Conservation (phyloP, 306 rosid genomes). For the Pueraria montana region DNA sequence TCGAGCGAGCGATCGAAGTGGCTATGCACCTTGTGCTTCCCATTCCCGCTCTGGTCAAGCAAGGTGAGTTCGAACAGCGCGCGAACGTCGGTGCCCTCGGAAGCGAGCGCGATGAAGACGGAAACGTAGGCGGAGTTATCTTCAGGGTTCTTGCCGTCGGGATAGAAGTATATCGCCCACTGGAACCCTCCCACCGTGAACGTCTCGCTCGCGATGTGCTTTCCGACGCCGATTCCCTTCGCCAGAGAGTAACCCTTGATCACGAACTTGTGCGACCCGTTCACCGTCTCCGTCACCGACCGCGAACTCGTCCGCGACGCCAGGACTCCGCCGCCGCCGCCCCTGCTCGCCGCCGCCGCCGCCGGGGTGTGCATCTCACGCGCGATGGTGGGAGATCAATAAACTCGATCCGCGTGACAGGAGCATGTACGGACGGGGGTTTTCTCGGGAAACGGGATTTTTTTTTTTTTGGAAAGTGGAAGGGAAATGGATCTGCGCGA, state of each 20-base stretch:
- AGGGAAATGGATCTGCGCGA: background rate
- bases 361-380: conserved; percentile 23
- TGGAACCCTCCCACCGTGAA: conserved; percentile 95
- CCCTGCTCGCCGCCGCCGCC: conserved; percentile 18
- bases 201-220: conserved; percentile 93
- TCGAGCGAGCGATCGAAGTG: conserved; percentile 94
- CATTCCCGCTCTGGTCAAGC: conserved; percentile 85
- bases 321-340: conserved; percentile 35
- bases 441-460: background rate
- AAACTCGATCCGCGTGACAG: background rate
- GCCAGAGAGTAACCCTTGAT: conserved; percentile 91
- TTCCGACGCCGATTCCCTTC: conserved; percentile 94
- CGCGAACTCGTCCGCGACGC: conserved; percentile 83
- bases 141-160: conserved; percentile 95
- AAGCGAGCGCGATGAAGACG: conserved; percentile 92
- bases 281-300: conserved; percentile 92
- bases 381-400: background rate
- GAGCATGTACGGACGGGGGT: background rate
- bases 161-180: conserved; percentile 97
- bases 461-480: background rate
- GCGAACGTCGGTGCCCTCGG: conserved; percentile 96
- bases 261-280: conserved; percentile 95
- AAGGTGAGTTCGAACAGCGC: conserved; percentile 92
- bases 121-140: conserved; percentile 94
- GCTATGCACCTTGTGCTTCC: conserved; percentile 93